phyloP scores from a whole-genome alignment of 1,284 basidiomycete genomes.

The Pascua guehoae region DNA sequence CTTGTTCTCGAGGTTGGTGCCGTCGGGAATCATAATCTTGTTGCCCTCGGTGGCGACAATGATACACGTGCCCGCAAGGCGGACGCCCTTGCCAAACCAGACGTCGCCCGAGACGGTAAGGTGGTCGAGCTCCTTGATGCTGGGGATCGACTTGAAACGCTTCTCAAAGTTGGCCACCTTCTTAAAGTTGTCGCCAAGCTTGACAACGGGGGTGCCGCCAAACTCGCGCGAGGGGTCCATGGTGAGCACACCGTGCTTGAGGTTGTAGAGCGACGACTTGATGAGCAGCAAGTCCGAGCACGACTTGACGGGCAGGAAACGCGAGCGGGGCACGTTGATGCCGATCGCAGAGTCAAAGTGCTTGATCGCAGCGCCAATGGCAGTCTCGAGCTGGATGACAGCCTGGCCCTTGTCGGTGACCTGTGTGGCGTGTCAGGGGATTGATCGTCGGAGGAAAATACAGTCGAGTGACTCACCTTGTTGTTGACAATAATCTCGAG shows the following conservation, averaged over 20 bases:
- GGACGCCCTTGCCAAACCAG: constrained; percentile 90
- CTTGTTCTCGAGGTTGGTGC: constrained; percentile 87
- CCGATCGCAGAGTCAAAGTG: constrained; percentile 70
- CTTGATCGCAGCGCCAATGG: constrained; percentile 93
- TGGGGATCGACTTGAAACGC: constrained; percentile 83
- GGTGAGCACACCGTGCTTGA: constrained; percentile 89
- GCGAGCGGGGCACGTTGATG: constrained; percentile 93
- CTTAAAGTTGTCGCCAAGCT: constrained; percentile 74
- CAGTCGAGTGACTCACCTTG: constrained; percentile 52
- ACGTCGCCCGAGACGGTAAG: constrained; percentile 96
- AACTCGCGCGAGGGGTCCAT: constrained; percentile 90
- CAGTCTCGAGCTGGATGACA: constrained; percentile 87
- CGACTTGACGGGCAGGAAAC: constrained; percentile 87
- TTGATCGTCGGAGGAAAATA: no score
- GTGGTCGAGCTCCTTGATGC: constrained; percentile 90
- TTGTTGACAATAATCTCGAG: constrained; percentile 90
- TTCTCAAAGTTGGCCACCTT: constrained; percentile 97
- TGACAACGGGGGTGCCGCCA: constrained; percentile 91
- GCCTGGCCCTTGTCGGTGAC: constrained; percentile 79
- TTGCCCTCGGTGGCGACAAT: constrained; percentile 89
- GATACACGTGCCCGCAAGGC: constrained; percentile 81
- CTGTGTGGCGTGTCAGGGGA: no score
- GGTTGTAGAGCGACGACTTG: constrained; percentile 94
- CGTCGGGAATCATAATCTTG: constrained; percentile 92
- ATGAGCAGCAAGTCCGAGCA: constrained; percentile 89